phyloP scores from a whole-genome alignment of 2,329 filamentous ascomycete genomes.

The Fusarium proliferatum region DNA sequence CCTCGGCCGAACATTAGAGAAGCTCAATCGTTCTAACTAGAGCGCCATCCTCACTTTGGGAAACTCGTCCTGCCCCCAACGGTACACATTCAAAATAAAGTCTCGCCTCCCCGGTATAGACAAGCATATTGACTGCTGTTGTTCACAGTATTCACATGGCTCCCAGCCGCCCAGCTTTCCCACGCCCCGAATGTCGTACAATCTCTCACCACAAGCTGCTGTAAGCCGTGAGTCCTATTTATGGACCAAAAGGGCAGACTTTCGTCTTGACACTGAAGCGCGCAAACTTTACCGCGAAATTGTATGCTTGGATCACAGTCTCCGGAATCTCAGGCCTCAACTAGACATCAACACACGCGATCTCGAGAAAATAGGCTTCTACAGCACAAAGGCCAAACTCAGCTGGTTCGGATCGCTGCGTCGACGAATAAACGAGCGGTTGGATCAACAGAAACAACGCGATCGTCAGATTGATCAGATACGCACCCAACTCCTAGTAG shows the following conservation, averaged over 20 bases:
- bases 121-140: no score
- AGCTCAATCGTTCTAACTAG: neutral
- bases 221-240: no score
- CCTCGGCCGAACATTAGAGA: neutral
- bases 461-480: neutral
- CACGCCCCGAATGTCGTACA: neutral
- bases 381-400: neutral
- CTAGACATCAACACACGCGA: neutral
- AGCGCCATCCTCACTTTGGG: no score
- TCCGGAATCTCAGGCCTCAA: neutral
- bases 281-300: neutral
- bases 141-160: neutral
- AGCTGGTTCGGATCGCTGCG: neutral
- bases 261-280: neutral
- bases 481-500: fast-evolving
- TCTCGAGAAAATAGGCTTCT: neutral
- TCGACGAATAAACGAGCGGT: neutral
- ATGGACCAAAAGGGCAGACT: neutral
- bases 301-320: neutral
- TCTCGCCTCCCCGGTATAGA: no score
- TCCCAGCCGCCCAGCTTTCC: neutral
- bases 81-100: neutral
- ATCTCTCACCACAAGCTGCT: neutral
- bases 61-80: no score
- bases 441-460: neutral